Conservation (phyloP, 257 asterid species). For the Fraxinus cuspidata region DNA sequence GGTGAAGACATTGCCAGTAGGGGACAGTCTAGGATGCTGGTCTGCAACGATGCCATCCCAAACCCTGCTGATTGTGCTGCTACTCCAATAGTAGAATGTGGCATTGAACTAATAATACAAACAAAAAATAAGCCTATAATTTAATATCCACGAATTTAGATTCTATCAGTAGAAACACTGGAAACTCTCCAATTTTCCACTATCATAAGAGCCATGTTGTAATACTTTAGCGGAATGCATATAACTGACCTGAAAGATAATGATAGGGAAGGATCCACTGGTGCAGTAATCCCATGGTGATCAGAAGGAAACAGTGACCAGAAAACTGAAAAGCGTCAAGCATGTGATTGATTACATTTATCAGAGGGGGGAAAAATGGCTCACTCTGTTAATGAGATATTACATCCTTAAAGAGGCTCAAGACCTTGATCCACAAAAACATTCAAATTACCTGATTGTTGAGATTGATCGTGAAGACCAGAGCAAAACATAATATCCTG, state of each 20-base stretch:
- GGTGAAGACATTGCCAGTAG: conserved; percentile 64
- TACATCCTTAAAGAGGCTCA: background rate
- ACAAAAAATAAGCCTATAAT: conserved; percentile 9
- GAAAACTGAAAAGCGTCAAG: conserved; percentile 57
- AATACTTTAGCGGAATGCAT: background rate
- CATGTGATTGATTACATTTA: background rate
- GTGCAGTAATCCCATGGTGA: conserved; percentile 53
- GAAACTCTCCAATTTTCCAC: background rate
- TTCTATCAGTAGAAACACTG: background rate
- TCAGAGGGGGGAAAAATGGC: background rate
- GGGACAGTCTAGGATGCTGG: conserved; percentile 63
- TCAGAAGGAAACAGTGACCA: conserved; percentile 84
- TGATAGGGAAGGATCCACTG: conserved; percentile 81
- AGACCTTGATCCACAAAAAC: background rate
- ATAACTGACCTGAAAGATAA: conserved; percentile 70
- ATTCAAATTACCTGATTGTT: conserved; percentile 56
- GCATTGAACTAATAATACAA: conserved; percentile 45
- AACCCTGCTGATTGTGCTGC: conserved; percentile 75
- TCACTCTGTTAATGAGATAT: conserved; percentile 14
- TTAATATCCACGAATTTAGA: background rate
- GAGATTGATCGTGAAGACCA: conserved; percentile 59
- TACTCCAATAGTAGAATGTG: conserved; percentile 50
- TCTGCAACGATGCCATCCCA: conserved; percentile 56
- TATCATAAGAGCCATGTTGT: background rate
- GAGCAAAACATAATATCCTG: conserved; percentile 73